Percentiles rank a stretch among this genome's conserved stretches.
Evolutionary conservation across 352 stramenopile species (phyloP).

Genomic region (Pythium dissimile): DNA sequence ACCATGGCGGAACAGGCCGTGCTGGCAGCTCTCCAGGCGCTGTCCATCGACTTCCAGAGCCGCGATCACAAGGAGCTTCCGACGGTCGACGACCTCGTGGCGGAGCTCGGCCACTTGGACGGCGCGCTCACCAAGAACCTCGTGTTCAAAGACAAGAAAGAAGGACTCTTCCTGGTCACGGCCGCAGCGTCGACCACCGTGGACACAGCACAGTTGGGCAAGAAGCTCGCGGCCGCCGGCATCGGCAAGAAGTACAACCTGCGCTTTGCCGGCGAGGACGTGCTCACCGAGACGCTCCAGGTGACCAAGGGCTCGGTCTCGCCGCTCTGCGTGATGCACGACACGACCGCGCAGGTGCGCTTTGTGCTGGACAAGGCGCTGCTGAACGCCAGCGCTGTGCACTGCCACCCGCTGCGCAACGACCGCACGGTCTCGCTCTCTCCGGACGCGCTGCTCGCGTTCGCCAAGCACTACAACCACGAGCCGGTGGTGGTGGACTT

Average conservation of each 20-base stretch:
- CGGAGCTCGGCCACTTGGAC: slow-evolving; percentile 75
- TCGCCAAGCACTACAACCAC: slow-evolving; percentile 84
- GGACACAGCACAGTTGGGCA: slow-evolving; percentile 90
- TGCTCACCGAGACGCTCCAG: slow-evolving; percentile 79
- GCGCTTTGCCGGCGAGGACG: slow-evolving; percentile 88
- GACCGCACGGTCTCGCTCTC: slow-evolving; percentile 89
- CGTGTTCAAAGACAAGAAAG: slow-evolving; percentile 98
- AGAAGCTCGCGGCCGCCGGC: slow-evolving; percentile 62
- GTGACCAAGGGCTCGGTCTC: slow-evolving; percentile 93
- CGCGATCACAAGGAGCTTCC: slow-evolving; percentile 60
- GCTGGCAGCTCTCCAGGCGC: slow-evolving; percentile 51
- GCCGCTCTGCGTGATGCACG: slow-evolving; percentile 90
- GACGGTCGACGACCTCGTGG: slow-evolving; percentile 68
- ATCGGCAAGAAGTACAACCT: slow-evolving; percentile 91
- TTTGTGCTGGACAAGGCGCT: slow-evolving; percentile 93
- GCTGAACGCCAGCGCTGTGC: slow-evolving; percentile 64
- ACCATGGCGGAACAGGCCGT: slow-evolving; percentile 57
- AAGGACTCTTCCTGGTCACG: slow-evolving; percentile 95
- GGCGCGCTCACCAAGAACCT: slow-evolving; percentile 94
- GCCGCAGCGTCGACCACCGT: slow-evolving; percentile 80
- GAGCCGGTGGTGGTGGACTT: slow-evolving; percentile 92
- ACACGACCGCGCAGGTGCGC: slow-evolving; percentile 73
- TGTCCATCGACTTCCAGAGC: slow-evolving; percentile 49
- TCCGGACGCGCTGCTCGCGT: slow-evolving; percentile 75
- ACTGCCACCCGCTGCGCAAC: slow-evolving; percentile 93